Evolutionary conservation across 2,329 filamentous ascomycete genomes (phyloP), one percentile per base, ranked within the genome.

Genomic region (Leptographium procerum): DNA sequence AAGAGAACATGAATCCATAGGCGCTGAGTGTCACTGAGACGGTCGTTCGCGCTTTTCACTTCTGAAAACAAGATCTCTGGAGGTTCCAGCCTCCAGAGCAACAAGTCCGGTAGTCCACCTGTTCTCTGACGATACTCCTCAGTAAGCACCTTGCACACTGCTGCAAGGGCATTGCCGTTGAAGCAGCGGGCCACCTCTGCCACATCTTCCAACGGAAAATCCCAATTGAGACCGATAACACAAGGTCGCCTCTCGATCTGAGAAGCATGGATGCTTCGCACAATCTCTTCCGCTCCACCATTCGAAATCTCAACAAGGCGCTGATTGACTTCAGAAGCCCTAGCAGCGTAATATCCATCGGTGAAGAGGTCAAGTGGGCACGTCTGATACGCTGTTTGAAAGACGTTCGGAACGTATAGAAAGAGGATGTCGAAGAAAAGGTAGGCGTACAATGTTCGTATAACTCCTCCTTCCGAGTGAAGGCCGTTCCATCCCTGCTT

Each of bases 1-100:
- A 85, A 87, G 57, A 99, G 78, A 9, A 96, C 90, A 76, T 97
- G 89, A 66, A 97, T 96, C 94, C 94, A 99, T 64, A 99, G 79
- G 65, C 94, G 78, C 74, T 99, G 94, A 22, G 91, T 95, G 75
- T 99, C 94, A 71, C 92, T 97, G 67, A 99, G 75, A 45, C 91
- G 84, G 77, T 99, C 94, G 71, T 96, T 96, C 69, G 85, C 86
- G 64, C 85, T 89, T 75, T 91, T 91, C 59, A 91, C 87, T 71
- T 89, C 86, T 5, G 80, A 80, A 70, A 94, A 92, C 79, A 90
- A 85, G 63, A 69, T 66, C 43, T 62, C 60, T 52, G 65, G 69
- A 4, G 66, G 62, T 56, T 66, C 63, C 36, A 64, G 66, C 65
- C 84, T 82, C 94, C 94, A 99, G 2, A 99, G 78, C 63, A 99